Evolutionary conservation across 441 rosid genomes (phyloP), one percentile per base, ranked within the genome.

Genomic region (Pelargonium citronellum): DNA sequence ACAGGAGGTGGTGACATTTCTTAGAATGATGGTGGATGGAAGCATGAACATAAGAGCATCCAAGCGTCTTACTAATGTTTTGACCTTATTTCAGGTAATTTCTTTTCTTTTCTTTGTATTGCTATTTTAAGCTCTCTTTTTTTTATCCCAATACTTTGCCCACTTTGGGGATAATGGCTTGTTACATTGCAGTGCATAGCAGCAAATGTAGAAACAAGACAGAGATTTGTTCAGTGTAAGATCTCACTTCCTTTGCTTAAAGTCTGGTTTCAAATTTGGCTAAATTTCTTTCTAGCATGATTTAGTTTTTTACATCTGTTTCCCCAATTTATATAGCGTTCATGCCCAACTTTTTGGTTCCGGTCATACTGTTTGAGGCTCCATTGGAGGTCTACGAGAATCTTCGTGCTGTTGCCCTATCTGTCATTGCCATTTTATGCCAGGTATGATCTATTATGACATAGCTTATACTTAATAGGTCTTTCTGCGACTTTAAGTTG

Each of bases 171-270:
- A 19, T 9, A 55, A 55, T 53, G 60, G 60, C 60, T 53, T 53
- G 60, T 53, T n/a, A 53, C 4, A 16, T 55, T 55, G 61, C 61
- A 55, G 61, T 55, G 61, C 20, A 16, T 55, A 15, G 61, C 61
- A 55, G 61, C 61, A 15, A 55, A 55, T 55, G 61, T 55, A 55
- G 61, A 55, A 55, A 55, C 61, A 55, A 55, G 61, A 55, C 61
- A 16, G 22, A 16, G 61, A 55, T 55, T 55, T 55, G 61, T 55
- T 55, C 61, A 55, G 61, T 15, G 61, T 55, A 55, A 55, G 61
- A 55, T 55, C 22, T 55, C 22, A 55, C 10, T 55, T 15, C 7
- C 61, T 55, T 16, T 55, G 22, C 61, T 2, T 16, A 53, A 16
- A 55, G 0, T 16, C 60, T 15, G 61, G 22, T 55, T 55, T 55